phyloP scores from a whole-genome alignment of 2,329 filamentous ascomycete species.

The Cylindrodendrum hubeiense region DNA sequence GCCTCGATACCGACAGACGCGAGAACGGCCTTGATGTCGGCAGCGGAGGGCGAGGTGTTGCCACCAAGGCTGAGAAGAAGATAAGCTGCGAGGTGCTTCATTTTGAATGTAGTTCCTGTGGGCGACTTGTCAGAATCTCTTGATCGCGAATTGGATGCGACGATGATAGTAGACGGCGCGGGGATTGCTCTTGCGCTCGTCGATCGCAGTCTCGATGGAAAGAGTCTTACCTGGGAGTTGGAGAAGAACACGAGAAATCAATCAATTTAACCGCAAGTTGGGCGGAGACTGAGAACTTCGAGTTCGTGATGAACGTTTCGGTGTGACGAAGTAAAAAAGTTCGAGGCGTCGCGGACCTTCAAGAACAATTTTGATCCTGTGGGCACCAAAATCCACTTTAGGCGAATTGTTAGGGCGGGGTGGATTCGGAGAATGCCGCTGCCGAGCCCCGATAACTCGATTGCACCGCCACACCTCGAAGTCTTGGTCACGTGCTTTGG shows the following conservation, averaged over 20 bases:
- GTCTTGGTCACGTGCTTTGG: conserved; percentile 30
- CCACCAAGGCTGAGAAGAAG: conserved; percentile 95
- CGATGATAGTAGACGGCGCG: not conserved
- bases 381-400: conserved; percentile 44
- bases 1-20: conserved; percentile 95
- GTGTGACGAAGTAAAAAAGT: conserved; percentile 48
- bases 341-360: conserved; percentile 38
- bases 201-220: not conserved
- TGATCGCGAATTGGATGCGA: not conserved
- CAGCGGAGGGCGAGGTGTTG: conserved; percentile 88
- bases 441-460: not conserved
- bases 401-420: conserved; percentile 37
- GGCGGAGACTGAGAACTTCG: conserved; percentile 99
- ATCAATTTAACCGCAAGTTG: conserved; percentile 99
- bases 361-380: conserved; percentile 50
- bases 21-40: conserved; percentile 90
- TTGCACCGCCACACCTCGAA: conserved; percentile 42
- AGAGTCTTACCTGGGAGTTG: conserved; percentile 52
- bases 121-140: conserved; percentile 31
- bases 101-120: conserved; percentile 71
- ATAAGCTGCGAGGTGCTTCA: conserved; percentile 99
- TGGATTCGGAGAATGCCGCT: conserved; percentile 31
- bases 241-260: conserved; percentile 88
- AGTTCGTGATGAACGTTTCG: conserved; percentile 72
- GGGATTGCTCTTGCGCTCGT: conserved; percentile 16